Evolutionary conservation across 2,329 filamentous ascomycete species (phyloP).

Genomic region (Talaromyces amestolkiae): DNA sequence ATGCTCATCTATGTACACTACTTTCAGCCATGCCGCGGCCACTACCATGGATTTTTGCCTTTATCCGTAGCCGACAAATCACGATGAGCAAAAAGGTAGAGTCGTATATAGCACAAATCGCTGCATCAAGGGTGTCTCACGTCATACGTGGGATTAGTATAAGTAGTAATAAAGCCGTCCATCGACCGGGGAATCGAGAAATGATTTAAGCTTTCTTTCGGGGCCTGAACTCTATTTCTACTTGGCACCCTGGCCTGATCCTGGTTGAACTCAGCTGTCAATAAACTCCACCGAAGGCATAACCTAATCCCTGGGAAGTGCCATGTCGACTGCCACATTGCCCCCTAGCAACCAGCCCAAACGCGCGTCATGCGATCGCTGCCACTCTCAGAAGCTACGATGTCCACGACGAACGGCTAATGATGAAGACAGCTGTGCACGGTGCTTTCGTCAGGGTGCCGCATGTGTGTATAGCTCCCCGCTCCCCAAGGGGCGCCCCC

Average conservation of each 20-base stretch:
- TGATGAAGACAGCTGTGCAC: not conserved
- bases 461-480: not conserved
- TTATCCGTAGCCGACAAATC: not conserved
- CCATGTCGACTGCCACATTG: not conserved
- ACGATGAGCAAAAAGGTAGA: not conserved
- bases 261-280: not conserved
- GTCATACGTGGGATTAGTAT: not conserved
- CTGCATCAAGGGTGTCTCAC: not conserved
- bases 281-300: not conserved
- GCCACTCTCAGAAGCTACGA: not conserved
- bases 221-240: not conserved
- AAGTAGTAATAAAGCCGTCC: not conserved
- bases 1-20: not conserved
- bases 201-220: not conserved
- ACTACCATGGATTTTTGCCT: not conserved
- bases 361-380: constrained; percentile 1
- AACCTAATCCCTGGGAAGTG: not conserved
- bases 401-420: not conserved
- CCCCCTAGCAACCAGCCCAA: not conserved
- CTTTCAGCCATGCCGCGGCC: not conserved
- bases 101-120: not conserved
- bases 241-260: not conserved
- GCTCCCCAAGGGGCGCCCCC: not conserved
- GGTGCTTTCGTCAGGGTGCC: not conserved
- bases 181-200: not conserved